Base-by-base conservation (phyloP, 306 rosid genomes). In the Glycine tomentella region DNA sequence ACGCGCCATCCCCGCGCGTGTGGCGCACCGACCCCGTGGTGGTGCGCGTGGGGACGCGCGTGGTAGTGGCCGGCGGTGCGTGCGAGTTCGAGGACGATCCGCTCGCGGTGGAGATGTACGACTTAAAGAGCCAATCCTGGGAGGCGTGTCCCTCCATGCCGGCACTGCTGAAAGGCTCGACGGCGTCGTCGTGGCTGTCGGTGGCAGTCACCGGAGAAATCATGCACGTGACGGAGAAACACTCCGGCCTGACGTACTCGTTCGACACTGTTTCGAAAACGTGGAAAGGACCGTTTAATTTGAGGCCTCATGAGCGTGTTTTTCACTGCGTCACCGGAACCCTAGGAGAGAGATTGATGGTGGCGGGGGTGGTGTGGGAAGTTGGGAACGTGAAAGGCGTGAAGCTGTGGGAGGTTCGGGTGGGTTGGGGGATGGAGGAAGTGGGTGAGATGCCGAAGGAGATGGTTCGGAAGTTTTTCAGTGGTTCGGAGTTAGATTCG, bases 11-110 rank as follows among this genome's bases (percentile, higher is more conserved):
- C 8, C 94, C 91, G 13, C 73, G 65, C 49, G 85, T 87, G 13
- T 92, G 91, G 88, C 87, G 97, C 2, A 74, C 69, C 0, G 94
- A 94, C 25, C 97, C 98, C 2, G 76, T 90, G 11, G 89, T 94
- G 0, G 97, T 94, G 0, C 15, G 46, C 2, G 87, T 92, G 12
- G 92, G 89, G 0, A 48, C 13, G 3, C 38, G 11, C 1, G 7
- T 88, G 8, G 83, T 94, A 0, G 88, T 91, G 0, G 94, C 93
- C 0, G 97, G 98, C 82, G 80, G 31, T 25, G 80, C 83, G 72
- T 90, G 88, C 14, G 92, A 84, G 0, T 90, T 80, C 77, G 88
- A 85, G 66, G 93, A 90, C 48, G 92, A 91, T 5, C 94, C 91
- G 0, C 88, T 90, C 1, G 90, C 94, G 17, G 88, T 92, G 17